Evolutionary conservation across 2,329 filamentous ascomycete species (phyloP).

Genomic region (Allantophomopsis lycopodina): DNA sequence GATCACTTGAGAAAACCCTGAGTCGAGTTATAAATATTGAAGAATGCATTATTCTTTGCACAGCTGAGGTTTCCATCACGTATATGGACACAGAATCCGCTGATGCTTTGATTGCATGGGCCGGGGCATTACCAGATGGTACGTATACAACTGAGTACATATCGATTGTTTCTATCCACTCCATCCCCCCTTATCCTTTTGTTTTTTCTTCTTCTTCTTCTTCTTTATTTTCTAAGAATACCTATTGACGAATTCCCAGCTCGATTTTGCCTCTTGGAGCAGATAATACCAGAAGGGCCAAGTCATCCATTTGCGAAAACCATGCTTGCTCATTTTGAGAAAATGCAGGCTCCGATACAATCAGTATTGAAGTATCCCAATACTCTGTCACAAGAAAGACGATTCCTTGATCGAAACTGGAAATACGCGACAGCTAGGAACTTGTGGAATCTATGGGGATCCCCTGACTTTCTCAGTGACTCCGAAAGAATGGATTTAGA

Average conservation of each 20-base stretch:
- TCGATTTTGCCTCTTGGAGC: conserved; percentile 77
- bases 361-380: conserved; percentile 59
- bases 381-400: conserved; percentile 46
- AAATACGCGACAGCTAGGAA: conserved; percentile 43
- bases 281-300: conserved; percentile 66
- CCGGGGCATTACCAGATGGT: conserved; percentile 57
- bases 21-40: conserved; percentile 40
- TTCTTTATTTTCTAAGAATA: not conserved
- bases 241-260: conserved; percentile 30
- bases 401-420: conserved; percentile 64
- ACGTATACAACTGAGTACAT: conserved; percentile 10
- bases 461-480: conserved; percentile 47
- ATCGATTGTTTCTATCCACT: no score
- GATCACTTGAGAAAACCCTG: conserved; percentile 44
- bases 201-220: not conserved
- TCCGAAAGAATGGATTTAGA: conserved; percentile 51
- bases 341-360: conserved; percentile 65
- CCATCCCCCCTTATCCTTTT: not conserved
- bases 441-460: conserved; percentile 74
- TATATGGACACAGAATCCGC: conserved; percentile 71
- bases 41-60: conserved; percentile 56
- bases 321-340: conserved; percentile 75
- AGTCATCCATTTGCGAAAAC: conserved; percentile 74
- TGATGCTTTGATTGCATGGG: conserved; percentile 66
- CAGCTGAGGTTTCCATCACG: conserved; percentile 82